Base-by-base conservation (phyloP, 148 eudicot genomes). In the Rhododendron kiyosumense region DNA sequence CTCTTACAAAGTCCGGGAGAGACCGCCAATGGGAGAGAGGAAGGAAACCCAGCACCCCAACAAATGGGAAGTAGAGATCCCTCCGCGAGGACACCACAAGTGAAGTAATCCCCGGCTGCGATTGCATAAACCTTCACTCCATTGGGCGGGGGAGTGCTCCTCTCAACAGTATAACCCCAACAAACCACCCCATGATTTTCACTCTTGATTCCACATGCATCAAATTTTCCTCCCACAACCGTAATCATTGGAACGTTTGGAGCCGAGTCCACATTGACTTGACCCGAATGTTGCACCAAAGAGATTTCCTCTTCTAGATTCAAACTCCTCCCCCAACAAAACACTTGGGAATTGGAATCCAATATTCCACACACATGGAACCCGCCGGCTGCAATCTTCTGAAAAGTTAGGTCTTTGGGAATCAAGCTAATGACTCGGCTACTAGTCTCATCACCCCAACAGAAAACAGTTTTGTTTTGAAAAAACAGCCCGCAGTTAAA, bases 391-490 rank as follows among this genome's bases (percentile, higher is more conserved):
- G 99, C 88, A 88, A 97, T 90, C 87, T 85, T 90, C 54, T 82
- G 89, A 85, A 97, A 97, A 88, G 84, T 92, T 78, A 65, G 48
- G 10, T 84, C 81, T 78, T 88, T 90, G 0, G 99, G 99, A 12
- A 94, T 86, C 46, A 89, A 63, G 65, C 86, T 94, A 67, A 93
- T 92, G 41, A 93, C 96, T 9, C 85, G 81, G 83, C 94, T 95
- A 48, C 87, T 92, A 22, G 86, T 92, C 87, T 95, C 95, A 22
- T 95, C 99, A 5, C 99, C 99, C 99, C 99, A 97, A 54, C 99
- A 97, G 67, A 93, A 92, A 36, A 90, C 94, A 49, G 92, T 94
- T 85, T 92, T 90, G 73, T 97, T 97, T 7, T 90, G 92, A 38
- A 94, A 84, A 84, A 95, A 95, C 43, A 97, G 63, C 11, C 94